A percentile compares a stretch with the other conserved stretches of the same genome.
phyloP scores from a whole-genome alignment of 1,284 basidiomycete species.

The Ustilago vetiveriae region DNA sequence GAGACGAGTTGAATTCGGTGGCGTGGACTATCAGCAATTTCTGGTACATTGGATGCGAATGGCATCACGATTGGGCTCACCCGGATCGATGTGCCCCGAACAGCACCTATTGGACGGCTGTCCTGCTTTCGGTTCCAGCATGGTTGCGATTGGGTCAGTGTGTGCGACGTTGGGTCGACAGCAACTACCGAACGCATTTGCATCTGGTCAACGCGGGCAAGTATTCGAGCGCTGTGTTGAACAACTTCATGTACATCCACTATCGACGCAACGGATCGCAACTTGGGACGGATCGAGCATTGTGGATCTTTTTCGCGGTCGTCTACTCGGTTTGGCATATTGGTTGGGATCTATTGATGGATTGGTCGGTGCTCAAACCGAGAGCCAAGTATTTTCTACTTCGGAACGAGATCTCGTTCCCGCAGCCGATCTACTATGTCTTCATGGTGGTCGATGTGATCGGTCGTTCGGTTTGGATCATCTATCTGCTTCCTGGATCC shows the following conservation, averaged over 20 bases:
- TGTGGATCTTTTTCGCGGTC: conserved; percentile 72
- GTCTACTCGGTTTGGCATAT: conserved; percentile 78
- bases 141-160: conserved; percentile 83
- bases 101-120: conserved; percentile 67
- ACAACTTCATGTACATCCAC: conserved; percentile 64
- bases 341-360: conserved; percentile 76
- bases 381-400: conserved; percentile 75
- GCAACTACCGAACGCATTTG: conserved; percentile 72
- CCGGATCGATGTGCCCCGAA: conserved; percentile 54
- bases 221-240: conserved; percentile 58
- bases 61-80: conserved; percentile 67
- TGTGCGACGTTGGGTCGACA: conserved; percentile 84
- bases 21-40: conserved; percentile 67
- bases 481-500: conserved; percentile 76
- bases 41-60: conserved; percentile 77
- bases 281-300: conserved; percentile 14
- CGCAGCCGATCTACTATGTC: conserved; percentile 69
- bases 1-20: conserved; percentile 67
- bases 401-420: conserved; percentile 74
- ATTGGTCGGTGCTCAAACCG: conserved; percentile 75
- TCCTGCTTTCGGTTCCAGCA: conserved; percentile 75
- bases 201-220: conserved; percentile 83
- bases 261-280: conserved; percentile 59
- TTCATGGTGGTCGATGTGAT: conserved; percentile 74
- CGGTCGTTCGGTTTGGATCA: conserved; percentile 82